These are phyloP conservation scores for Amanita exitialis DNA, from an alignment of 768 basidiomycete species.

Conservation along the genomic window DNA sequence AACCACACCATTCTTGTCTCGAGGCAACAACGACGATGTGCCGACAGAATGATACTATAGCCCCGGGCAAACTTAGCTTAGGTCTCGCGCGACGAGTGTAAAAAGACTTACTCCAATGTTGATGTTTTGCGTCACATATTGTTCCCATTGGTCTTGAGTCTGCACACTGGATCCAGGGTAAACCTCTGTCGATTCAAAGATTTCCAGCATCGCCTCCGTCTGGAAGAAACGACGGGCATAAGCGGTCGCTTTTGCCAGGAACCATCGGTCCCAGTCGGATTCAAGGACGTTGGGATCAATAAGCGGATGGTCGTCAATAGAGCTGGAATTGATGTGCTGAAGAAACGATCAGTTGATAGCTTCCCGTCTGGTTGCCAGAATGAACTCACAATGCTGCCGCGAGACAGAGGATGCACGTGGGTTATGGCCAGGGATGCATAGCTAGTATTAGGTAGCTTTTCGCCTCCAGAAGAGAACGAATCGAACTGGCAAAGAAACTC, in stretches of 20 bases:
- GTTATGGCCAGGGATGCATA: constrained; percentile 24
- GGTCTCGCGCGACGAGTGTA: background rate
- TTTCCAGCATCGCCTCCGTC: constrained; percentile 18
- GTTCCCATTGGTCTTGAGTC: constrained; percentile 5
- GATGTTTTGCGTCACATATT: constrained; percentile 2
- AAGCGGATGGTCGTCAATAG: constrained; percentile 18
- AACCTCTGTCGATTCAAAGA: constrained; percentile 19
- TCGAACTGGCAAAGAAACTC: constrained; percentile 16
- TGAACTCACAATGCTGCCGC: constrained; percentile 26
- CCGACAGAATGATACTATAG: constrained; percentile 14
- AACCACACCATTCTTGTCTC: constrained; percentile 16
- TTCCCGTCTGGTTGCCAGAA: background rate
- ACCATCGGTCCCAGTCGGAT: constrained; percentile 23
- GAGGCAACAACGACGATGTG: constrained; percentile 21
- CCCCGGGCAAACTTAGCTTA: background rate
- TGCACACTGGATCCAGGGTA: constrained; percentile 15
- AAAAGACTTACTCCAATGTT: constrained; percentile 1
- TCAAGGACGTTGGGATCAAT: constrained; percentile 20
- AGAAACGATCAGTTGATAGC: background rate
- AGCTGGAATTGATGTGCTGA: constrained; percentile 16
- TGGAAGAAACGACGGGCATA: constrained; percentile 22
- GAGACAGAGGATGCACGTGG: constrained; percentile 33
- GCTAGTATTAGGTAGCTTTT: constrained; percentile 20
- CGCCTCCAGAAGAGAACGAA: constrained; percentile 18
- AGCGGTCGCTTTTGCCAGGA: constrained; percentile 20